Evolutionary conservation across 129 eudicot species (phyloP), one percentile per base, ranked within the genome.

Genomic region (Lactuca sativa): DNA sequence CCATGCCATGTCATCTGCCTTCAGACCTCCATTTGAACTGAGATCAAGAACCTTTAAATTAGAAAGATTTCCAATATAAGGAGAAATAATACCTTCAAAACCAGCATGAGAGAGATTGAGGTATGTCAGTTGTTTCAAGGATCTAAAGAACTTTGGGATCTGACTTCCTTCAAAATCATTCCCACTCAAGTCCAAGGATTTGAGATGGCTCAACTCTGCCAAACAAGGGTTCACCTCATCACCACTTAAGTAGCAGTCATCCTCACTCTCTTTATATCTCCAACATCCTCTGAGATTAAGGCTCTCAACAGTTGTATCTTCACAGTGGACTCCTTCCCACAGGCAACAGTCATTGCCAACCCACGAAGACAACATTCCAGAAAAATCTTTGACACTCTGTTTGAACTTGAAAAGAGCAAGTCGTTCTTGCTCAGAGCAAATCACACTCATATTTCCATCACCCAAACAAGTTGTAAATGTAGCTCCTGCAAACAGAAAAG

Each of bases 151-250:
- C 6, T 5, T 6, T 25, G 71, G 71, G 54, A 68, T 53, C 2
- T 31, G 10, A 16, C 15, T 54, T 9, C 33, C 51, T 54, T 14
- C 33, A 36, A 68, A 68, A 54, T 68, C n/a, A 30, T 53, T 68
- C 12, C 48, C 57, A 55, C 73, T 68, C 4, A 68, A 21, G 7
- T 66, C 71, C 30, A 66, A 32, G 60, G 5, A 11, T 16, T 17
- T 31, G 2, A 66, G 47, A 47, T 48, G 49, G 14, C 49, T 43
- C 3, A 9, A 43, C 3, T 43, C 13, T 43, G 14, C 12, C 3
- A 43, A 43, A 43, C 14, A 43, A 43, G 49, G 13, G 3, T 43
- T 43, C 49, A 43, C 49, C 49, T 43, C 49, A 2, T 43, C 9
- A 43, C 49, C 49, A 43, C 13, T 8, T 43, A 43, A 43, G 13